Evolutionary conservation across 306 rosid species (phyloP), one percentile per base, ranked within the genome.

Genomic region (Adenanthera pavonina): DNA sequence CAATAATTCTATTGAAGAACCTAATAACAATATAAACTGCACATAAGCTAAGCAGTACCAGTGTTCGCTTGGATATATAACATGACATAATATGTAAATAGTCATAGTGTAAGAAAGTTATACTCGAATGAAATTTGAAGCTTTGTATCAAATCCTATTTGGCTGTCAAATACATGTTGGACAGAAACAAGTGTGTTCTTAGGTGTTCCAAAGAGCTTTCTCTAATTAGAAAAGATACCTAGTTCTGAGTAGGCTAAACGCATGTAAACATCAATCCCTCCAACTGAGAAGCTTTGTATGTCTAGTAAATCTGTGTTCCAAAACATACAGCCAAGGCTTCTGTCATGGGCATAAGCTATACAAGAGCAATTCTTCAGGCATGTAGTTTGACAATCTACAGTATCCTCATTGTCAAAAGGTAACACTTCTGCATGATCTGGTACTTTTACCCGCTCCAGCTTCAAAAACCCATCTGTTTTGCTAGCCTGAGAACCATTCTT

Each of bases 361-460:
- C 86, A 86, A n/a, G 81, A 79, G 35, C 89, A 86, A 14, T 75
- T 70, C 16, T 47, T 41, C 11, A 62, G 36, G 62, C 89, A 86
- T 8, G 1, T 5, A 5, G 6, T 14, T 81, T 73, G 73, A 20
- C 88, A 77, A 19, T 41, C 68, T 0, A n/a, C 52, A 35, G 36
- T 59, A 17, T 52, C 7, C 60, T 5, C 0, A 13, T 1, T 13
- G 1, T 51, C 17, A 51, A 12, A 2, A 51, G n/a, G 54, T 51
- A 12, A 51, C 54, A 11, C 13, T 14, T 51, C n/a, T 51, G n/a
- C 54, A 12, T 8, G 5, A 51, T 51, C 54, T 1, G 54, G 54
- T 17, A 51, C 17, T 51, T 51, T 51, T 12, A 14, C 57, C 70
- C 17, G 80, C 59, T 52, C 54, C 17, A 86, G 33, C 11, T 41